Evolutionary conservation across 805 yeast genomes (phyloP).

Genomic region (Brettanomyces nanus): DNA sequence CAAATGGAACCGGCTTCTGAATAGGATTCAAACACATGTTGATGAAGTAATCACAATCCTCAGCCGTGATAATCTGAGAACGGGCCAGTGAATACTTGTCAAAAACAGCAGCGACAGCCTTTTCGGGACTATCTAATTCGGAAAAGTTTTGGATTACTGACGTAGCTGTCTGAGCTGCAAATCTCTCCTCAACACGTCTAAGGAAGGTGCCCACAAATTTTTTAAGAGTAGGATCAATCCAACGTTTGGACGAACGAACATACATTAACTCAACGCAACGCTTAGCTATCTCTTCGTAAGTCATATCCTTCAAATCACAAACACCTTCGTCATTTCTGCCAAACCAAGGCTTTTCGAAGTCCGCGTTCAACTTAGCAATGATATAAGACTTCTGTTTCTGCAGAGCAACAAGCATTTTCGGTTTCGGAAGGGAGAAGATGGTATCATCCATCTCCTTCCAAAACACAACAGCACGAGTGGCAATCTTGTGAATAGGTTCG

Average conservation of each 20-base stretch:
- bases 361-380: conserved; percentile 79
- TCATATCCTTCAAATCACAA: conserved; percentile 92
- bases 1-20: conserved; percentile 97
- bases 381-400: conserved; percentile 79
- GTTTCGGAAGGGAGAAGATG: conserved; percentile 84
- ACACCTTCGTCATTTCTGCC: conserved; percentile 69
- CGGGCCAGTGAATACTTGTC: conserved; percentile 65
- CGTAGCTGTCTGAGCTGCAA: conserved; percentile 46
- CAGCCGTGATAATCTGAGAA: conserved; percentile 83
- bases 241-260: conserved; percentile 66
- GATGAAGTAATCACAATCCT: conserved; percentile 90
- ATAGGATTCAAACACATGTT: conserved; percentile 70
- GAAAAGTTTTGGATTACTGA: conserved; percentile 71
- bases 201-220: conserved; percentile 80
- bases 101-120: conserved; percentile 51
- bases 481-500: conserved; percentile 97
- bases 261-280: conserved; percentile 85
- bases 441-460: conserved; percentile 98
- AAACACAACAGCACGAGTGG: conserved; percentile 93
- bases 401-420: conserved; percentile 74
- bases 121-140: conserved; percentile 62
- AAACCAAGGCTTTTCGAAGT: conserved; percentile 98
- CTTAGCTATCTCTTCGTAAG: conserved; percentile 82
- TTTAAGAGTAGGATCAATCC: conserved; percentile 86
- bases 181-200: conserved; percentile 96